Percentiles rank a stretch among this genome's conserved stretches.
phyloP scores from a whole-genome alignment of 306 rosid genomes.

The Parietaria judaica region DNA sequence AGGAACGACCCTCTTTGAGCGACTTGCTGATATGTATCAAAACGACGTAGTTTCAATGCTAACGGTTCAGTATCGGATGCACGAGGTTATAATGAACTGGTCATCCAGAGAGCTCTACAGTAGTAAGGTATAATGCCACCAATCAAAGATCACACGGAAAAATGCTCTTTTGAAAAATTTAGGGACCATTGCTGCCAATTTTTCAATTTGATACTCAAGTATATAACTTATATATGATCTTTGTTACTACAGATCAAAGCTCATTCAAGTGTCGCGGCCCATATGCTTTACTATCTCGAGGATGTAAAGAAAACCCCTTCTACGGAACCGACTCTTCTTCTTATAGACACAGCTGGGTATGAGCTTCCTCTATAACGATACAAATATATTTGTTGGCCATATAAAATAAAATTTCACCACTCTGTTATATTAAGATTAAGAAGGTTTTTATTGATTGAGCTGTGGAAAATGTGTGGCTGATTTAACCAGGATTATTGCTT shows the following conservation, averaged over 20 bases:
- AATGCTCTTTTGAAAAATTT: too few relatives aligned
- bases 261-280: constrained; percentile 86
- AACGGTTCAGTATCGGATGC: constrained; percentile 96
- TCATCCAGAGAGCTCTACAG: constrained; percentile 94
- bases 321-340: constrained; percentile 84
- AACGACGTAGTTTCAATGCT: constrained; percentile 82
- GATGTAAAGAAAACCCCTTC: constrained; percentile 70
- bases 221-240: not conserved
- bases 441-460: not conserved
- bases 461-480: not conserved
- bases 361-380: constrained; percentile 16
- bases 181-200: not conserved
- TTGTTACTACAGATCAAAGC: constrained; percentile 60
- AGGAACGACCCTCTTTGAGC: constrained; percentile 91
- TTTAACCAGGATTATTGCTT: not conserved
- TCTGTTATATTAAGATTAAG: not conserved
- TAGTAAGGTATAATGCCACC: constrained; percentile 52
- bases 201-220: constrained; percentile 3
- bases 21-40: constrained; percentile 76
- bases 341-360: constrained; percentile 91
- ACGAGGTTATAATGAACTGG: constrained; percentile 91
- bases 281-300: constrained; percentile 70
- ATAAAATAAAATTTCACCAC: constrained; percentile 8
- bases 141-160: not conserved
- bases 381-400: constrained; percentile 8